Conservation (phyloP, 2,329 filamentous ascomycete genomes). For the Pyrenophora tritici-repentis region DNA sequence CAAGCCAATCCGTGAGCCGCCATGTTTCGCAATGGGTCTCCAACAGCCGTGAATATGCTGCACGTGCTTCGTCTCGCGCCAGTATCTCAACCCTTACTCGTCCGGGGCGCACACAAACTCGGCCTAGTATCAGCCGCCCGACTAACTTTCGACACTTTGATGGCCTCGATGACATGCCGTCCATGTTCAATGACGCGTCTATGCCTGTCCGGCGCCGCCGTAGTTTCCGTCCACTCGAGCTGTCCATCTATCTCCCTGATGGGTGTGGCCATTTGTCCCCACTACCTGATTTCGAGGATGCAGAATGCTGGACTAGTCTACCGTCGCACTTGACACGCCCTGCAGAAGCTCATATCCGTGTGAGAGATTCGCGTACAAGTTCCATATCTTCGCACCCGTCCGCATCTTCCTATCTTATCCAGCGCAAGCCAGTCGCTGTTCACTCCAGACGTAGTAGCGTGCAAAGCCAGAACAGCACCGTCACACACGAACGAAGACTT, state of each 20-base stretch:
- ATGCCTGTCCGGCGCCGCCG: conserved; percentile 39
- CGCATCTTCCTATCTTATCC: conserved; percentile 34
- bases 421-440: conserved; percentile 41
- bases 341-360: conserved; percentile 40
- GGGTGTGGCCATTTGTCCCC: conserved; percentile 43
- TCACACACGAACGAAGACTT: conserved; percentile 26
- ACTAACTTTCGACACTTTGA: conserved; percentile 46
- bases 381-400: conserved; percentile 36
- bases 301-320: conserved; percentile 33
- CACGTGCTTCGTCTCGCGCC: conserved; percentile 42
- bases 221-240: conserved; percentile 47
- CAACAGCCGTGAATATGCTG: conserved; percentile 41
- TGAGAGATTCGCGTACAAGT: conserved; percentile 34
- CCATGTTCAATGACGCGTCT: conserved; percentile 40
- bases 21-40: conserved; percentile 47
- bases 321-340: conserved; percentile 38
- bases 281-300: conserved; percentile 45
- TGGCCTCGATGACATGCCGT: conserved; percentile 38
- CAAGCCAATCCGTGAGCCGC: conserved; percentile 42
- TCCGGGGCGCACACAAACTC: conserved; percentile 40
- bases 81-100: conserved; percentile 39
- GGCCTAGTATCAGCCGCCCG: conserved; percentile 44
- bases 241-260: conserved; percentile 47
- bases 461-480: conserved; percentile 31
- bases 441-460: conserved; percentile 38